Conservation (phyloP, 371 early-diverging fungal genomes). For the Racocetra persica region DNA sequence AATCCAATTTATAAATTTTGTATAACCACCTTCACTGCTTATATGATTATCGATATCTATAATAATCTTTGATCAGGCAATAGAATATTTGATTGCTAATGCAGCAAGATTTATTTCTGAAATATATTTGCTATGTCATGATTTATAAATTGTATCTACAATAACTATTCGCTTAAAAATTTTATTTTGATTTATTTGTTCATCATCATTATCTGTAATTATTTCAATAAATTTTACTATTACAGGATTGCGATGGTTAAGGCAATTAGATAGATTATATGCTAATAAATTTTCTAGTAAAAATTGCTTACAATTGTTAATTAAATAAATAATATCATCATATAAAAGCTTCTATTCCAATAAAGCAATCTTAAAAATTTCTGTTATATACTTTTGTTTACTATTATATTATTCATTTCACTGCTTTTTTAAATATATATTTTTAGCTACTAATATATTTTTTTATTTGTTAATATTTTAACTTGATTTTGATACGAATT, state of each 20-base stretch:
- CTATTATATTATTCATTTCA: background rate
- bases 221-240: conserved; percentile 36
- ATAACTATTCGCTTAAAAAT: conserved; percentile 25
- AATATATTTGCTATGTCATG: conserved; percentile 15
- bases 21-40: background rate
- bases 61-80: conserved; percentile 21
- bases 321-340: conserved; percentile 16
- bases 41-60: conserved; percentile 39
- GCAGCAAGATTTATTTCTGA: conserved; percentile 22
- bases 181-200: conserved; percentile 3
- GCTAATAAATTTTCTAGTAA: conserved; percentile 22
- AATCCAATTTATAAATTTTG: conserved; percentile 34
- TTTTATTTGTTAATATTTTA: background rate
- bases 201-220: conserved; percentile 4
- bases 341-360: conserved; percentile 15
- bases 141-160: conserved; percentile 28
- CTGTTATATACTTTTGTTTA: background rate
- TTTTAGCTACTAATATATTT: background rate
- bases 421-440: background rate
- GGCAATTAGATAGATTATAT: conserved; percentile 22
- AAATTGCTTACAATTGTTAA: conserved; percentile 8
- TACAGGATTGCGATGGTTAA: conserved; percentile 16
- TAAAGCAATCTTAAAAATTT: conserved; percentile 18
- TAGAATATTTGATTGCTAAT: conserved; percentile 31
- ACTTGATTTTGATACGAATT: background rate